Evolutionary conservation across 2,329 filamentous ascomycete genomes (phyloP), one percentile per base, ranked within the genome.

Genomic region (Aspergillus tubingensis): DNA sequence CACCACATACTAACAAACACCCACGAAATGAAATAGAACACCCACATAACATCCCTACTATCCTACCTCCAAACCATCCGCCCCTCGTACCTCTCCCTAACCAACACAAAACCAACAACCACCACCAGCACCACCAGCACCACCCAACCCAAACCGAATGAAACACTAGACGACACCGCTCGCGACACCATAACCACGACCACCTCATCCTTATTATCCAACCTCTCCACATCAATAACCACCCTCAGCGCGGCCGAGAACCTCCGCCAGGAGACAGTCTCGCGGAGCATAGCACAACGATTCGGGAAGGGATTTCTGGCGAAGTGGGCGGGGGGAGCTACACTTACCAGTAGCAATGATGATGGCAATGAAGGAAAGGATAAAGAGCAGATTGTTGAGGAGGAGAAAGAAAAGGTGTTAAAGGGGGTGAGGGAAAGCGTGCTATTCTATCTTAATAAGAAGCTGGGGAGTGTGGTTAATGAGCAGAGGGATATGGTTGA

Each of bases 401-500:
- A 96, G 73, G 89, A 86, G 6, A 85, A 81, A 61, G 86, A 87
- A 58, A 86, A 86, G 63, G 86, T 86, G 43, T 77, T 90, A 6
- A 87, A 85, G 54, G 83, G 86, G 53, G 90, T 96, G 67, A 82
- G 93, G 55, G 93, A 96, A 70, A 89, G 89, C 64, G 87, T 99
- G 49, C 79, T 98, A 10, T 94, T 90, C 88, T 93, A 89, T 68
- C 74, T 99, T 69, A 84, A 91, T 64, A 84, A 89, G 72, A 84
- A 87, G 69, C 78, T 98, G 64, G 90, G 95, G 77, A 83, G 86
- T 65, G 92, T 89, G 59, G 89, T 90, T 44, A 84, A 86, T 68
- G 87, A 89, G 64, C 94, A 98, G 80, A 88, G 91, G 69, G 85
- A 85, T 54, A 97, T 98, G 92, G 96, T 98, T 84, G 93, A 96